Percentiles rank a stretch among this genome's conserved stretches.
Evolutionary conservation across 2,329 filamentous ascomycete genomes (phyloP).

Genomic region (Parasarocladium wereldwijsianum): DNA sequence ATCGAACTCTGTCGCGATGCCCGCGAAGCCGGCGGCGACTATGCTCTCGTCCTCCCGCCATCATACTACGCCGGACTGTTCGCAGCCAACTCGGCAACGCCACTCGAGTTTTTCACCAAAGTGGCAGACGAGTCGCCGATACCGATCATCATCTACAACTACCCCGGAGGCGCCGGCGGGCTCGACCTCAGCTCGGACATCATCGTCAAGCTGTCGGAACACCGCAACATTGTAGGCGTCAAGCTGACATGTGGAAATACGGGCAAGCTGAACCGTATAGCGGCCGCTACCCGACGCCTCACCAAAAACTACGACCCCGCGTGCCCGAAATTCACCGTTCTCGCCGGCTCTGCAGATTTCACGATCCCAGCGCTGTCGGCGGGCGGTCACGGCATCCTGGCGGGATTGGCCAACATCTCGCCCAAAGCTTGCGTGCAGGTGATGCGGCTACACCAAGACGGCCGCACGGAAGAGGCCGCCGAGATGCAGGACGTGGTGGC

Average conservation of each 20-base stretch:
- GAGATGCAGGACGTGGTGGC: slow-evolving; percentile 19
- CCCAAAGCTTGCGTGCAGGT: slow-evolving; percentile 21
- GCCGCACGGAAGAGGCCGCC: slow-evolving; percentile 18
- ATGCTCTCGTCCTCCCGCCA: slow-evolving; percentile 62
- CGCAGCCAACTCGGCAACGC: slow-evolving; percentile 22
- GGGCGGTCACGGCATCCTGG: slow-evolving; percentile 25
- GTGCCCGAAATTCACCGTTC: slow-evolving; percentile 18
- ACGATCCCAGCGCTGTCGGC: slow-evolving; percentile 24
- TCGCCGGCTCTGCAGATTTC: slow-evolving; percentile 25
- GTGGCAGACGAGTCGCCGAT: slow-evolving; percentile 45
- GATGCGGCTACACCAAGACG: slow-evolving; percentile 17
- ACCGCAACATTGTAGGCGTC: slow-evolving; percentile 46
- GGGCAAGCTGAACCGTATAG: slow-evolving; percentile 41
- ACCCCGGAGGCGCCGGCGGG: slow-evolving; percentile 44
- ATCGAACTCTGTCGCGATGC: slow-evolving; percentile 58
- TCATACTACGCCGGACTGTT: slow-evolving; percentile 64
- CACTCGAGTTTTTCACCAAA: slow-evolving; percentile 45
- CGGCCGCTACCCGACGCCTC: slow-evolving; percentile 14
- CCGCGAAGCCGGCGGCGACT: slow-evolving; percentile 56
- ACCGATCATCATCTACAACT: slow-evolving; percentile 52
- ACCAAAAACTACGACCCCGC: slow-evolving; percentile 5
- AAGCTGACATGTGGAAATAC: slow-evolving; percentile 54
- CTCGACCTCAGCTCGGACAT: slow-evolving; percentile 46
- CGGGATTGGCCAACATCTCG: slow-evolving; percentile 24
- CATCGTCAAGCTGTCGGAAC: slow-evolving; percentile 33